phyloP scores from a whole-genome alignment of 345 rosid genomes.

The Moricandia moricandioides region DNA sequence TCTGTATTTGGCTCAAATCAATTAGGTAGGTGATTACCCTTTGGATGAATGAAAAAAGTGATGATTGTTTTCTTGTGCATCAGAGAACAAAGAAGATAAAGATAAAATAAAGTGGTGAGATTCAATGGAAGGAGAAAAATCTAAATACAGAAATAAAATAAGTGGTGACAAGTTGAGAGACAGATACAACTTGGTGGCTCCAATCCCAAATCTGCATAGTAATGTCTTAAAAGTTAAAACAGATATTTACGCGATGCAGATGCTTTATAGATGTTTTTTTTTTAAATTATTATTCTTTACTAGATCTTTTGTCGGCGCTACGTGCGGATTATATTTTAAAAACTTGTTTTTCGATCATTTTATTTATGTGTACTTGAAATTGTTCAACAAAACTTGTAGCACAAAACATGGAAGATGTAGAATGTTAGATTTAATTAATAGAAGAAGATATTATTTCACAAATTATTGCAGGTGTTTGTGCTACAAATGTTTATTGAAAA shows the following conservation, averaged over 20 bases:
- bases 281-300: too few relatives aligned
- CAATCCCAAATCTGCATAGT: neutral
- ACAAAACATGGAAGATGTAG: too few relatives aligned
- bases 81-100: constrained; percentile 12
- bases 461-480: too few relatives aligned
- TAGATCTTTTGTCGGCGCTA: too few relatives aligned
- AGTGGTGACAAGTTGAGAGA: neutral
- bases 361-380: too few relatives aligned
- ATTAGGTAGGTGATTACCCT: neutral
- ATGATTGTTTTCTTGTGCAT: constrained; percentile 21
- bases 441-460: too few relatives aligned
- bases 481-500: too few relatives aligned
- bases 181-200: constrained; percentile 1
- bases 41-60: neutral
- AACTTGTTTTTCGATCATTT: too few relatives aligned
- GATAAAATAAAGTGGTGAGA: constrained; percentile 19
- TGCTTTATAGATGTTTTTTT: too few relatives aligned
- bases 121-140: constrained; percentile 23
- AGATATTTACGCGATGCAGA: neutral
- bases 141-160: neutral
- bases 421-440: too few relatives aligned
- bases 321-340: too few relatives aligned
- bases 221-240: neutral
- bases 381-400: too few relatives aligned
- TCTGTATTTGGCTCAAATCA: constrained; percentile 21